Conservation (phyloP, 176 grass and related monocot genomes). For the Oryza nivara region DNA sequence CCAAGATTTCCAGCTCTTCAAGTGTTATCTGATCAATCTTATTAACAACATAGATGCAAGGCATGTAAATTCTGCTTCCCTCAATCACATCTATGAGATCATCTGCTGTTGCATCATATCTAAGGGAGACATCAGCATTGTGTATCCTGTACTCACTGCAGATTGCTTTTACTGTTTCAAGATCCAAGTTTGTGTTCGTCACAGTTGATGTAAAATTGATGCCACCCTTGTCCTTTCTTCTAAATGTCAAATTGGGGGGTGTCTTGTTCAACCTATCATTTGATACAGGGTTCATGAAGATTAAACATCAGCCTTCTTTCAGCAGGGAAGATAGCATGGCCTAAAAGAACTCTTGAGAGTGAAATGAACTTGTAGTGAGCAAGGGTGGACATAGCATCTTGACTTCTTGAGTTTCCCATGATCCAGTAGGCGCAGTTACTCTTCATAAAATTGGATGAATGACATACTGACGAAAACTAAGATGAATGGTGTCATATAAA, state of each 20-base stretch:
- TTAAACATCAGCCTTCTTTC: slow-evolving; percentile 42
- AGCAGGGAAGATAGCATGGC: not conserved
- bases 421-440: not conserved
- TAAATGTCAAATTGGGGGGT: slow-evolving; percentile 89
- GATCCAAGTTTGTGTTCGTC: slow-evolving; percentile 82
- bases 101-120: slow-evolving; percentile 94
- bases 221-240: slow-evolving; percentile 94
- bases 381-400: not conserved
- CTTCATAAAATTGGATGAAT: slow-evolving; percentile 29
- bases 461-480: not conserved
- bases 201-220: slow-evolving; percentile 98
- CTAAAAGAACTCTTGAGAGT: not conserved
- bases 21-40: slow-evolving; percentile 98
- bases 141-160: slow-evolving; percentile 97
- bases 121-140: slow-evolving; percentile 90
- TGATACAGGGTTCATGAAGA: slow-evolving; percentile 8
- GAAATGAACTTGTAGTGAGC: not conserved
- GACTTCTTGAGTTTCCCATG: not conserved
- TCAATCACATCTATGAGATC: slow-evolving; percentile 98
- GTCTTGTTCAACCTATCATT: slow-evolving; percentile 92
- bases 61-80: slow-evolving; percentile 93
- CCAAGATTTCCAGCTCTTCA: slow-evolving; percentile 95
- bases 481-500: not conserved
- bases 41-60: slow-evolving; percentile 95
- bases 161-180: slow-evolving; percentile 96